phyloP scores from a whole-genome alignment of 345 rosid genomes.

The Salix koriyanagi region DNA sequence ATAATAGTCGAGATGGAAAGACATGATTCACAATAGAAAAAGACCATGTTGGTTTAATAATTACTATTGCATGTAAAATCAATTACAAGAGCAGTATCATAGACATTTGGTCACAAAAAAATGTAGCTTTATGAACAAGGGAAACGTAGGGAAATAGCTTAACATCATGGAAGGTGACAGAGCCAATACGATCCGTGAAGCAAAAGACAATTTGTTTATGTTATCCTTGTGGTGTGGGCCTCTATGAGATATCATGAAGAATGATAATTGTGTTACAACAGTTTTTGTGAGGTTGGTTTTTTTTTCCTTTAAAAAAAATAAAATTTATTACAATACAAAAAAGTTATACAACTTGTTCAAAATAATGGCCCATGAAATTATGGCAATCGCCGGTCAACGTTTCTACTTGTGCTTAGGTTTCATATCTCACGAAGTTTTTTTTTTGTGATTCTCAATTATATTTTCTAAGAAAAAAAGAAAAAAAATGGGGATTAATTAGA shows the following conservation, averaged over 20 bases:
- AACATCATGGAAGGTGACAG: constrained; percentile 15
- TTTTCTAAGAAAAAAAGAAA: no score
- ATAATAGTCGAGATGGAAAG: no score
- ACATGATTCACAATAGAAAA: no score
- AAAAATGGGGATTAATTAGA: no score
- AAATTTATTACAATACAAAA: not conserved
- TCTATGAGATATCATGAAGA: not conserved
- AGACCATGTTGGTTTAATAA: not conserved
- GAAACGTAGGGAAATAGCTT: constrained; percentile 5
- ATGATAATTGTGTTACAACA: not conserved
- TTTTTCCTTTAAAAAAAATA: no score
- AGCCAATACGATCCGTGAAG: constrained; percentile 28
- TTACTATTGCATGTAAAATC: not conserved
- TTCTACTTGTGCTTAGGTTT: not conserved
- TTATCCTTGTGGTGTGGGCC: constrained; percentile 4
- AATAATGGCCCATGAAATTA: not conserved
- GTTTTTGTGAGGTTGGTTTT: no score
- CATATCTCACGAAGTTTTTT: not conserved
- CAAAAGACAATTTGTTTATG: constrained; percentile 31
- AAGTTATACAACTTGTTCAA: not conserved
- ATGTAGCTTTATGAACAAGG: constrained; percentile 31
- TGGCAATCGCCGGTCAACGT: not conserved
- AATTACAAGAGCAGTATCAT: not conserved
- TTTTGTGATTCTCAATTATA: no score
- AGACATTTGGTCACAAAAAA: not conserved